Conservation (phyloP, 441 rosid species). For the Arabidopsis lyrata region DNA sequence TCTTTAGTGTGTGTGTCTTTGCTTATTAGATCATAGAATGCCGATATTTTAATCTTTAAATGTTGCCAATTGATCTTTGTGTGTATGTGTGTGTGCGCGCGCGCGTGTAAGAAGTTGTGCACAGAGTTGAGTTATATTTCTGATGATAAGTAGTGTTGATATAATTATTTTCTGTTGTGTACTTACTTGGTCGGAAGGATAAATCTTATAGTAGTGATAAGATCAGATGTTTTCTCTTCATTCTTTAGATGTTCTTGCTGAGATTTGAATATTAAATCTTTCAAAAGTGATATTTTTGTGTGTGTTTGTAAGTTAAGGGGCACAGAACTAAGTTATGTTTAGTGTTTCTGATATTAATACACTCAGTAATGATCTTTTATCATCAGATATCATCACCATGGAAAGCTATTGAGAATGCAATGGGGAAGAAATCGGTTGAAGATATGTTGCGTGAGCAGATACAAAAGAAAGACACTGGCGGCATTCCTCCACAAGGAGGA, state of each 20-base stretch:
- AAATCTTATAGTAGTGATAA: constrained; percentile 49
- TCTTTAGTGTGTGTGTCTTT: not conserved
- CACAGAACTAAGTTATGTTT: not conserved
- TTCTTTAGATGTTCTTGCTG: not conserved
- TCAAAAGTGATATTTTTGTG: not conserved
- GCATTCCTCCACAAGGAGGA: constrained; percentile 60
- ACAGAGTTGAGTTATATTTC: constrained; percentile 9
- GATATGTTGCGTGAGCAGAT: constrained; percentile 72
- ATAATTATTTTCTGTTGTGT: constrained; percentile 37
- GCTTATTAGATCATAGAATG: not conserved
- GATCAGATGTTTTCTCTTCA: constrained; percentile 35
- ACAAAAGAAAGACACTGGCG: constrained; percentile 57
- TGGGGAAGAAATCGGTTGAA: constrained; percentile 64
- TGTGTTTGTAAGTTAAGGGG: constrained; percentile 7
- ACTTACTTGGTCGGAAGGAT: constrained; percentile 62
- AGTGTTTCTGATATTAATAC: constrained; percentile 7
- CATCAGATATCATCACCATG: constrained; percentile 55
- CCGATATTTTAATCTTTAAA: not conserved
- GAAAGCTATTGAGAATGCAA: constrained; percentile 58
- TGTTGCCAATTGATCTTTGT: not conserved
- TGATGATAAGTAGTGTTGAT: not conserved
- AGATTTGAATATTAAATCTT: not conserved
- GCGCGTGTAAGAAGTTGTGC: not conserved
- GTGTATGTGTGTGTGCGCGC: not conserved
- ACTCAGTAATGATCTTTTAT: constrained; percentile 19